Percentiles rank a stretch among this genome's conserved stretches.
Conservation (phyloP, 164 flowering plant species). For the Akebia trifoliata region DNA sequence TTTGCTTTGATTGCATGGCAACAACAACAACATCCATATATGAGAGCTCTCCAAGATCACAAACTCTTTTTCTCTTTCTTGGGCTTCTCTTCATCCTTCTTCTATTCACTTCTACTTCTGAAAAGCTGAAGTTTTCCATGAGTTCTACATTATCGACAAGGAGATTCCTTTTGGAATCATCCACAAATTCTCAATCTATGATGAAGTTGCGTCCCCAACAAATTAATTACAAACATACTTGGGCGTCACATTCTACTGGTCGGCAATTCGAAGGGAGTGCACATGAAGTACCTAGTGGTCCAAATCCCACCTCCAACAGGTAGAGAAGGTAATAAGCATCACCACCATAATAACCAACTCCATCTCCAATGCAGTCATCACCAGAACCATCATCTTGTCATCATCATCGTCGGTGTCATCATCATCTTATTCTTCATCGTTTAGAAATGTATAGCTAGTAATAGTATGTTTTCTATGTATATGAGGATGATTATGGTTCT, state of each 20-base stretch:
- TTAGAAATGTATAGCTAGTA: too few relatives aligned
- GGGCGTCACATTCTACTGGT: background rate
- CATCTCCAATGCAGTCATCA: too few relatives aligned
- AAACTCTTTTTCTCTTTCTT: background rate
- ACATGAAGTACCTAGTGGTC: conserved; percentile 5
- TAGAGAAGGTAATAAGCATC: too few relatives aligned
- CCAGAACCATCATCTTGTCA: too few relatives aligned
- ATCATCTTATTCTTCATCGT: too few relatives aligned
- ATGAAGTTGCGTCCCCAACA: background rate
- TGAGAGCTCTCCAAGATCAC: background rate
- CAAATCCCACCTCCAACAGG: conserved; percentile 13
- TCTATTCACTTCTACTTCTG: background rate
- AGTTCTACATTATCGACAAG: background rate
- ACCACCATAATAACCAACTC: too few relatives aligned
- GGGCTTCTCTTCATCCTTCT: background rate
- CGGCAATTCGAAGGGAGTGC: background rate
- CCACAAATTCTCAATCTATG: background rate
- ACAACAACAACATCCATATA: background rate
- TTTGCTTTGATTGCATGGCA: background rate
- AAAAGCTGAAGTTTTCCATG: background rate
- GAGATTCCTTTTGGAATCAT: background rate
- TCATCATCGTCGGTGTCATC: too few relatives aligned
- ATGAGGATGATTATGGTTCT: too few relatives aligned
- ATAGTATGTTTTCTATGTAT: too few relatives aligned
- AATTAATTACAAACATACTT: background rate